phyloP scores from a whole-genome alignment of 2,329 filamentous ascomycete genomes.

The Monosporascus sp. region DNA sequence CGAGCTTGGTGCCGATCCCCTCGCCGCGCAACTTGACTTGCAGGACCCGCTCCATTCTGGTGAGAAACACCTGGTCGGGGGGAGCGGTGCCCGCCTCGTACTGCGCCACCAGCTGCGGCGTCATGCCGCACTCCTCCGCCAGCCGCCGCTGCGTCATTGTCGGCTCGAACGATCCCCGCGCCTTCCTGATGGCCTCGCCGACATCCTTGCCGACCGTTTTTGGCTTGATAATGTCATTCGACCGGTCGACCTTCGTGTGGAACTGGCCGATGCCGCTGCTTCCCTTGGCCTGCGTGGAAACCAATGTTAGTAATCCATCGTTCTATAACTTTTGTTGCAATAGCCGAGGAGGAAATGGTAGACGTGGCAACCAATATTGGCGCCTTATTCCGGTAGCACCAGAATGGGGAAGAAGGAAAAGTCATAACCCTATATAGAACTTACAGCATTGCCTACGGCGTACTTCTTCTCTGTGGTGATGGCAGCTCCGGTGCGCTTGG shows the following conservation, averaged over 20 bases:
- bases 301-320: slow-evolving; percentile 10
- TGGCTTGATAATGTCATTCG: slow-evolving; percentile 95
- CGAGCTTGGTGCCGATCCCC: slow-evolving; percentile 76
- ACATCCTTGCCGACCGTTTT: slow-evolving; percentile 82
- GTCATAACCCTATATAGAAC: slow-evolving; percentile 27
- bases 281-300: slow-evolving; percentile 28
- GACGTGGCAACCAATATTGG: not conserved
- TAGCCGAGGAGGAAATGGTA: not conserved
- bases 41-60: slow-evolving; percentile 74
- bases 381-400: not conserved
- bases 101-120: slow-evolving; percentile 78
- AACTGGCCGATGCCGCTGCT: slow-evolving; percentile 78
- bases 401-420: not conserved
- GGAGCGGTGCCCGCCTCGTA: slow-evolving; percentile 51
- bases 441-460: slow-evolving; percentile 70
- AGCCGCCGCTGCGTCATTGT: slow-evolving; percentile 93
- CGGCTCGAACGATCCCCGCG: slow-evolving; percentile 76
- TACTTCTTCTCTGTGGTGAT: slow-evolving; percentile 90
- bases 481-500: slow-evolving; percentile 71
- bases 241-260: slow-evolving; percentile 94
- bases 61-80: slow-evolving; percentile 80
- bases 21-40: slow-evolving; percentile 82
- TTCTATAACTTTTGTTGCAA: not conserved
- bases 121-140: slow-evolving; percentile 86
- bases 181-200: slow-evolving; percentile 74